Base-by-base conservation (phyloP, 345 rosid species). In the Kernera saxatilis region DNA sequence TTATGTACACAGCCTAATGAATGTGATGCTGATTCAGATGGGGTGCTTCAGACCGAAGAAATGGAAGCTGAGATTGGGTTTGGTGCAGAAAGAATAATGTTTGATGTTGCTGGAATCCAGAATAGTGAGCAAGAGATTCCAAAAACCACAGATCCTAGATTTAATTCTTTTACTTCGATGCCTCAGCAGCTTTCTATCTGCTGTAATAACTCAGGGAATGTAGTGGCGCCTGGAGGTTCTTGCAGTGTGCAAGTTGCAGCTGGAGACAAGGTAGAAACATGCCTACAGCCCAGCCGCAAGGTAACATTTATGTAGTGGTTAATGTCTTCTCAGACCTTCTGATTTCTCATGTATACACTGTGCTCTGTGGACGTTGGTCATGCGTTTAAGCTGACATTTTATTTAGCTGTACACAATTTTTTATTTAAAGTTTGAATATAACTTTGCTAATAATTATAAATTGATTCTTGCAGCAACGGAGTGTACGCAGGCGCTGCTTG, bases 401-500 rank as follows among this genome's bases (percentile, higher is more conserved):
- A 6, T 26, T 8, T 53, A 18, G 61, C 4, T 37, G 9, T 53
- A 11, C 35, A 66, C 11, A 26, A n/a, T n/a, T n/a, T n/a, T n/a
- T n/a, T n/a, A n/a, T n/a, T 46, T 17, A 2, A 17, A 22, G 10
- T 35, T 13, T 7, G 21, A 10, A 7, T 33, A 18, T 1, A 52
- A 29, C 45, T 53, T 43, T 29, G 32, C 69, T 71, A 40, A 61
- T 50, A 51, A 22, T 33, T 64, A 23, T 32, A 44, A 40, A 14
- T 27, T 64, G 41, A 73, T 17, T 69, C 37, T 56, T 57, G 77
- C 76, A 82, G 84, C 89, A 84, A 78, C 60, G 69, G 70, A 78
- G 83, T 58, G 73, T 81, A 60, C 79, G 87, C 30, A 76, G 88
- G 53, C 84, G 89, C 23, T 85, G 87, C 78, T 79, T 88, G 64